phyloP scores from a whole-genome alignment of 495 filamentous ascomycete genomes.

The Lasiosphaeria ovina region DNA sequence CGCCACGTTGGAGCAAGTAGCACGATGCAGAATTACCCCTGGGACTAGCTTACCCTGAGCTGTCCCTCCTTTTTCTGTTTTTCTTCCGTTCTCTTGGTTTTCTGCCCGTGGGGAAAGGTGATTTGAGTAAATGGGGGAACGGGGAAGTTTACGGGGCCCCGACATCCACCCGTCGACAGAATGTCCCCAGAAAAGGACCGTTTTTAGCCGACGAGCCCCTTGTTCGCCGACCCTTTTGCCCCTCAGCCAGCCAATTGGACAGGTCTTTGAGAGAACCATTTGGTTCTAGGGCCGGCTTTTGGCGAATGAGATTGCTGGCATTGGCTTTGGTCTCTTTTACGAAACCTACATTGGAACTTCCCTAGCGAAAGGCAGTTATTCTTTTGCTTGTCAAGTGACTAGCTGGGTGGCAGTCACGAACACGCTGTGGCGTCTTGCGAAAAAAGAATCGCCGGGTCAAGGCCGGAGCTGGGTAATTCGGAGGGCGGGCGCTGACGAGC shows the following conservation, averaged over 20 bases:
- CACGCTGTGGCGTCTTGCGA: neutral
- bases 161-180: neutral
- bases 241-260: slow-evolving; percentile 3
- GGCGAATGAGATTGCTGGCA: too few relatives aligned
- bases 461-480: neutral
- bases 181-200: slow-evolving; percentile 30
- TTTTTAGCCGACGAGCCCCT: slow-evolving; percentile 26
- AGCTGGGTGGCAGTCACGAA: neutral
- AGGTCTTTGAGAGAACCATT: too few relatives aligned
- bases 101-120: neutral
- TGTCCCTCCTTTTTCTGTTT: neutral
- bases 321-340: too few relatives aligned
- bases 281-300: too few relatives aligned
- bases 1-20: neutral
- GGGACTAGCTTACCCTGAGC: neutral
- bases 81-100: neutral
- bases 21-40: neutral
- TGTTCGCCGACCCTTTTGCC: neutral
- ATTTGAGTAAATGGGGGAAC: neutral
- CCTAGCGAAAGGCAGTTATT: too few relatives aligned
- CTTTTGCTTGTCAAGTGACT: neutral
- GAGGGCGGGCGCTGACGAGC: neutral
- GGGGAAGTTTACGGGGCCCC: neutral
- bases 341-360: neutral
- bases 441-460: slow-evolving; percentile 3